A percentile compares a stretch with the other conserved stretches of the same genome.
Conservation (phyloP, 352 stramenopile species). For the Phytopythium litorale region DNA sequence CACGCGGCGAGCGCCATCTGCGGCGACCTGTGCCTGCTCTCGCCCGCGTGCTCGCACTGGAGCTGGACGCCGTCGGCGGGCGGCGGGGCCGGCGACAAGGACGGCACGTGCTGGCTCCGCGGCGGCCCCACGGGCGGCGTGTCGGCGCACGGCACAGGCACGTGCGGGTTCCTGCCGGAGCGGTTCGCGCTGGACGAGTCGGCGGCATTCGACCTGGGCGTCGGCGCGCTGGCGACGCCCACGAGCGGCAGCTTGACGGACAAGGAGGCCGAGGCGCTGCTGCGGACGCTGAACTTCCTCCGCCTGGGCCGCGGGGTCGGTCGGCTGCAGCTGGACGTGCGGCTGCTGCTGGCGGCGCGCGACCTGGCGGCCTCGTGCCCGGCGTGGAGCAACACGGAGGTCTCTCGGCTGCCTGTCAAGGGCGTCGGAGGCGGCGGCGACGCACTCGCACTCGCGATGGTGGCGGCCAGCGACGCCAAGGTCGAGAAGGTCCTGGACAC, state of each 20-base stretch:
- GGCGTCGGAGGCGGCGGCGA: slow-evolving; percentile 10
- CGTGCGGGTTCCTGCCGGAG: slow-evolving; percentile 21
- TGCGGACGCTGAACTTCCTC: slow-evolving; percentile 30
- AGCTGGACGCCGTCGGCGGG: slow-evolving; percentile 21
- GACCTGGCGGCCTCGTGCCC: slow-evolving; percentile 17
- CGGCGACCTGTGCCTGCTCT: slow-evolving; percentile 22
- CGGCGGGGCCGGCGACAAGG: not conserved
- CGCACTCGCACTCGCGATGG: slow-evolving; percentile 18
- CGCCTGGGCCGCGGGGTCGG: slow-evolving; percentile 12
- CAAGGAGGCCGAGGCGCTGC: slow-evolving; percentile 20
- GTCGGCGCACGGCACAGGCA: slow-evolving; percentile 5
- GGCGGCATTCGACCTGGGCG: slow-evolving; percentile 20
- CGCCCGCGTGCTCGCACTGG: slow-evolving; percentile 32
- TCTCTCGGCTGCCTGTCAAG: not conserved
- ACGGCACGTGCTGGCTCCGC: slow-evolving; percentile 32
- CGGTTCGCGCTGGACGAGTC: slow-evolving; percentile 19
- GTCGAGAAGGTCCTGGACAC: slow-evolving; percentile 19
- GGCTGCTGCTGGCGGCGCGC: slow-evolving; percentile 26
- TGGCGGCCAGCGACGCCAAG: slow-evolving; percentile 10
- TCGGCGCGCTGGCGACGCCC: slow-evolving; percentile 5
- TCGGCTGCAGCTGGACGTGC: slow-evolving; percentile 25
- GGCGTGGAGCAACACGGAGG: slow-evolving; percentile 9
- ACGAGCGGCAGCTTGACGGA: slow-evolving; percentile 11
- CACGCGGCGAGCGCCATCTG: slow-evolving; percentile 25
- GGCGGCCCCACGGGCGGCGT: slow-evolving; percentile 13